A percentile compares a stretch with the other conserved stretches of the same genome.
Conservation (phyloP, 805 yeast species). For the Debaryomyces hansenii region DNA sequence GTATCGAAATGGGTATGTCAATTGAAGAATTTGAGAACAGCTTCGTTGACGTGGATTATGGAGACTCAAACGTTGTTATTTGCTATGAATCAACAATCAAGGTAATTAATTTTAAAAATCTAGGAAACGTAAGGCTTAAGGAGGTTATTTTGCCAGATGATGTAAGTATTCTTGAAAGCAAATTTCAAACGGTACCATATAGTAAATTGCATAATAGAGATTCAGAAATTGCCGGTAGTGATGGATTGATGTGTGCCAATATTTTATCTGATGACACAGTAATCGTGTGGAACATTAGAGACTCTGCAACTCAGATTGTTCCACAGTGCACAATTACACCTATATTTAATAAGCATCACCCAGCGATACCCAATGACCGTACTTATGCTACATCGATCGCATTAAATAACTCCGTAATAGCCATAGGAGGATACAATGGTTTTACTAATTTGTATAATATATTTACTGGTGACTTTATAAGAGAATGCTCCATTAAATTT, state of each 20-base stretch:
- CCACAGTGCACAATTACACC: conserved; percentile 13
- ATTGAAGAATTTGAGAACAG: conserved; percentile 10
- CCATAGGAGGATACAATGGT: conserved; percentile 46
- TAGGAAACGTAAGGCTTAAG: conserved; percentile 5
- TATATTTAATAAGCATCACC: conserved; percentile 6
- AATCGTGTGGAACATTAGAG: conserved; percentile 44
- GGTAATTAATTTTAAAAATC: conserved; percentile 20
- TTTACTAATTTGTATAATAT: conserved; percentile 41
- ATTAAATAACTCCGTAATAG: conserved; percentile 31
- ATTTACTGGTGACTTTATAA: conserved; percentile 40
- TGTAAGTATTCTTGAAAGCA: conserved; percentile 12
- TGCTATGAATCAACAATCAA: conserved; percentile 17
- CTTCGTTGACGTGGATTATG: conserved; percentile 32
- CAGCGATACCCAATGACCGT: conserved; percentile 4
- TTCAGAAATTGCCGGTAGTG: conserved; percentile 33
- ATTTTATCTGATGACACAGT: conserved; percentile 42
- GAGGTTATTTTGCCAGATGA: conserved; percentile 14
- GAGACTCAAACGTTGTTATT: conserved; percentile 27
- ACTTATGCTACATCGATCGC: conserved; percentile 25
- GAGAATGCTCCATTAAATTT: conserved; percentile 31
- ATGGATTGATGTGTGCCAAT: conserved; percentile 39
- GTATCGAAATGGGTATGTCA: conserved; percentile 15
- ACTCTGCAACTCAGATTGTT: conserved; percentile 7
- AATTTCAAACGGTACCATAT: conserved; percentile 16
- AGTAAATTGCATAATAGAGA: conserved; percentile 15